Percentiles rank a stretch among this genome's conserved stretches.
Evolutionary conservation across 306 rosid genomes (phyloP).

Genomic region (Trifolium fragiferum): DNA sequence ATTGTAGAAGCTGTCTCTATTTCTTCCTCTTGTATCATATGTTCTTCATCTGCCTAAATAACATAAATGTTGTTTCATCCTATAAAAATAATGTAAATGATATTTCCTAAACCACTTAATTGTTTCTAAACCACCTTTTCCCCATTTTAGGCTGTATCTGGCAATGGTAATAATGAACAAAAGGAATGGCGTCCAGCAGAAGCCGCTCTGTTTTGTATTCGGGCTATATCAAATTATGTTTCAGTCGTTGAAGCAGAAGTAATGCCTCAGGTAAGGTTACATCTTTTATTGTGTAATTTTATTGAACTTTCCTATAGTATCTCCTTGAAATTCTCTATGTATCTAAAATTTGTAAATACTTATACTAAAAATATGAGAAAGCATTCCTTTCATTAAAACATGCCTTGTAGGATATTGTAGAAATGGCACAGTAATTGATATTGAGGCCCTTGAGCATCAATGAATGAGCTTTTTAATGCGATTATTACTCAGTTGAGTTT

Average conservation of each 20-base stretch:
- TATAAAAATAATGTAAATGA: neutral
- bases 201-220: slow-evolving; percentile 96
- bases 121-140: slow-evolving; percentile 15
- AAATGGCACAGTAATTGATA: slow-evolving; percentile 1
- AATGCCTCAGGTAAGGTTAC: slow-evolving; percentile 86
- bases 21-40: slow-evolving; percentile 11
- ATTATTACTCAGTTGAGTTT: neutral
- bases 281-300: slow-evolving; percentile 28
- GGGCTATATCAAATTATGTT: slow-evolving; percentile 88
- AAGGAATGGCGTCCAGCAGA: slow-evolving; percentile 94
- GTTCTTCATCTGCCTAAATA: neutral
- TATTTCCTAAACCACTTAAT: slow-evolving; percentile 31
- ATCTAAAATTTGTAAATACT: neutral
- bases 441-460: neutral
- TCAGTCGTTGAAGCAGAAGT: slow-evolving; percentile 88
- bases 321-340: neutral
- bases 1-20: slow-evolving; percentile 18
- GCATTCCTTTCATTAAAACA: slow-evolving; percentile 23
- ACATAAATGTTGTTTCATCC: slow-evolving; percentile 23
- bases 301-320: slow-evolving; percentile 1
- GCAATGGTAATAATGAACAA: slow-evolving; percentile 68
- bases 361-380: slow-evolving; percentile 9
- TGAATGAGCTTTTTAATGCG: neutral
- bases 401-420: slow-evolving; percentile 22
- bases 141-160: slow-evolving; percentile 71